Conservation (phyloP, 345 rosid species). For the Pelargonium nanum region DNA sequence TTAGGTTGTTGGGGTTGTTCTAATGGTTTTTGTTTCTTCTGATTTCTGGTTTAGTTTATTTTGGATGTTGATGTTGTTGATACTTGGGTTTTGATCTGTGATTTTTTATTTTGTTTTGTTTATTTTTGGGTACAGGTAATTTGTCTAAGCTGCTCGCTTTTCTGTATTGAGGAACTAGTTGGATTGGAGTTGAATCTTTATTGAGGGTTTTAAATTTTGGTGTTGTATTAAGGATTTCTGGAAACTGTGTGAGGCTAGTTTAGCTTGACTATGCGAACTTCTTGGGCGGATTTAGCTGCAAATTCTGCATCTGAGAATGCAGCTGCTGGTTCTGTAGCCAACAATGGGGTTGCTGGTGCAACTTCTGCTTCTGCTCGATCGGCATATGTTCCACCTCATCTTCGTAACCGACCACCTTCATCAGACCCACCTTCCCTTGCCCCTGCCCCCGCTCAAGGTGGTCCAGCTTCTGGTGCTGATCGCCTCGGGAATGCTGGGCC, state of each 20-base stretch:
- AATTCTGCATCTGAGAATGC: constrained; percentile 73
- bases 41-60: not conserved
- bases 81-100: not conserved
- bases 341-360: constrained; percentile 24
- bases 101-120: not conserved
- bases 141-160: not conserved
- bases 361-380: constrained; percentile 31
- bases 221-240: constrained; percentile 5
- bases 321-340: constrained; percentile 34
- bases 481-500: constrained; percentile 36
- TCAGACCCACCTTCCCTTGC: constrained; percentile 48
- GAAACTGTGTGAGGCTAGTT: constrained; percentile 13
- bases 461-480: constrained; percentile 33
- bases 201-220: not conserved
- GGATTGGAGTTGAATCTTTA: not conserved
- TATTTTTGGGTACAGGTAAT: not conserved
- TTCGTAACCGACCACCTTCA: constrained; percentile 50
- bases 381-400: constrained; percentile 81
- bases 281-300: constrained; percentile 97
- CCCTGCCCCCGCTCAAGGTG: constrained; percentile 32
- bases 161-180: not conserved
- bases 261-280: constrained; percentile 49
- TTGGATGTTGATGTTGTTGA: not conserved
- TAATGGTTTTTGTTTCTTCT: not conserved
- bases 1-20: not conserved